phyloP scores from a whole-genome alignment of 768 basidiomycete species.

The Hysterangium stoloniferum region DNA sequence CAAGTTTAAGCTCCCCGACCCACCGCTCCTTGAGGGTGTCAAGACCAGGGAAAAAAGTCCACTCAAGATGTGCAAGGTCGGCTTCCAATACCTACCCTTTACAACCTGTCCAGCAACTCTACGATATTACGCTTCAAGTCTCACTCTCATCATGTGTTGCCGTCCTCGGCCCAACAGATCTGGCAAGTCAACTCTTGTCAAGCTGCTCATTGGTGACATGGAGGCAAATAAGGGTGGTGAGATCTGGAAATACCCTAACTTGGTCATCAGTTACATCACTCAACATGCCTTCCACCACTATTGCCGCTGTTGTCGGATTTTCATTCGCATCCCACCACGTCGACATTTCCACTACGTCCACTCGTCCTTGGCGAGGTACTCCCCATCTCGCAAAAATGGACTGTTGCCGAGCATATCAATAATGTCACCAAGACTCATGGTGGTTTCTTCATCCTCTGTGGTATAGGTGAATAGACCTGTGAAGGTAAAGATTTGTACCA shows the following conservation, averaged over 20 bases:
- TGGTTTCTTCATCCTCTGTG: no score
- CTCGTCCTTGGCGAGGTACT: constrained; percentile 18
- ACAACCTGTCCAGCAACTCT: constrained; percentile 79
- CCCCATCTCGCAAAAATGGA: constrained; percentile 20
- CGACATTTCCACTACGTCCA: constrained; percentile 24
- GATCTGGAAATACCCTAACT: constrained; percentile 98
- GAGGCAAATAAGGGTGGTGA: constrained; percentile 95
- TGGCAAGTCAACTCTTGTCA: constrained; percentile 96
- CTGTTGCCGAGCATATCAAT: constrained; percentile 28
- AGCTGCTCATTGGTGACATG: constrained; percentile 92
- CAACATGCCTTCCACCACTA: constrained; percentile 99
- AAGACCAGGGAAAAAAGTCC: constrained; percentile 99
- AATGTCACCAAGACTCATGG: no score
- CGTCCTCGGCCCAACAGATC: constrained; percentile 97
- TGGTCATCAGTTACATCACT: constrained; percentile 98
- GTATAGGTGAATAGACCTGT: no score
- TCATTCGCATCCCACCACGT: no score
- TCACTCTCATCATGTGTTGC: constrained; percentile 98
- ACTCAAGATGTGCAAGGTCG: constrained; percentile 95
- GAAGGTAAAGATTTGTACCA: no score
- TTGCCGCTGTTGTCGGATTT: no score
- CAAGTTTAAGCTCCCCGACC: constrained; percentile 96
- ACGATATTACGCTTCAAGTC: constrained; percentile 93
- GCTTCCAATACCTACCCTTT: constrained; percentile 94
- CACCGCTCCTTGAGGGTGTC: constrained; percentile 96